These are phyloP conservation scores for Ogataea wickerhamii DNA, from an alignment of 805 yeast genomes.

Conservation along the genomic window DNA sequence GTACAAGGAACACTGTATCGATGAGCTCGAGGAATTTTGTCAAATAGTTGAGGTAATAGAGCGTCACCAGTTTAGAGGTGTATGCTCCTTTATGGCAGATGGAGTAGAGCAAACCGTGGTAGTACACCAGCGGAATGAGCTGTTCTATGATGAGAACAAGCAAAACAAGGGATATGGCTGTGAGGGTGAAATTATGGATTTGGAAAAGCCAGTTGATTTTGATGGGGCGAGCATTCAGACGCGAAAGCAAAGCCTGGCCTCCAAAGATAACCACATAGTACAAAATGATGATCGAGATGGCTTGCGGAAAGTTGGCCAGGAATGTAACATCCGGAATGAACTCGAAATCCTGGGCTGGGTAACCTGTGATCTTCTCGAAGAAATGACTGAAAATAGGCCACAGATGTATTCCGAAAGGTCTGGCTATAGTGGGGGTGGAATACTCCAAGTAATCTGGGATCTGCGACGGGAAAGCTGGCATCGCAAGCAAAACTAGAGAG, in stretches of 20 bases:
- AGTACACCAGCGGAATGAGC: conserved; percentile 67
- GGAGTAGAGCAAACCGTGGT: conserved; percentile 78
- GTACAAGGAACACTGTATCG: conserved; percentile 88
- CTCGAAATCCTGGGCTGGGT: conserved; percentile 62
- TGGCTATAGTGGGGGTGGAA: conserved; percentile 25
- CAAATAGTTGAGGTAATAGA: conserved; percentile 88
- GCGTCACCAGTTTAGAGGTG: conserved; percentile 76
- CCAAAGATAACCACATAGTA: conserved; percentile 84
- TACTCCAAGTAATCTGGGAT: conserved; percentile 26
- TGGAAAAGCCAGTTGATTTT: conserved; percentile 77
- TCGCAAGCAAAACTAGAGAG: not conserved
- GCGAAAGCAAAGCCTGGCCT: conserved; percentile 63
- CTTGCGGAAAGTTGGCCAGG: conserved; percentile 59
- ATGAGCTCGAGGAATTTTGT: conserved; percentile 85
- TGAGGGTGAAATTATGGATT: conserved; percentile 75
- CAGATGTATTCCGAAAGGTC: conserved; percentile 55
- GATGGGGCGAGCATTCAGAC: conserved; percentile 55
- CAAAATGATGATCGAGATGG: conserved; percentile 47
- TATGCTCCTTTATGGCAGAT: conserved; percentile 77
- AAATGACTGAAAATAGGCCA: conserved; percentile 64
- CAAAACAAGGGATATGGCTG: conserved; percentile 62
- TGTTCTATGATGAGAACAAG: conserved; percentile 78
- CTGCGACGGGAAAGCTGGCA: conserved; percentile 11
- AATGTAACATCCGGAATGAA: conserved; percentile 66
- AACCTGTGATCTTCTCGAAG: conserved; percentile 45